Evolutionary conservation across 306 rosid species (phyloP).

Genomic region (Mucuna pruriens): DNA sequence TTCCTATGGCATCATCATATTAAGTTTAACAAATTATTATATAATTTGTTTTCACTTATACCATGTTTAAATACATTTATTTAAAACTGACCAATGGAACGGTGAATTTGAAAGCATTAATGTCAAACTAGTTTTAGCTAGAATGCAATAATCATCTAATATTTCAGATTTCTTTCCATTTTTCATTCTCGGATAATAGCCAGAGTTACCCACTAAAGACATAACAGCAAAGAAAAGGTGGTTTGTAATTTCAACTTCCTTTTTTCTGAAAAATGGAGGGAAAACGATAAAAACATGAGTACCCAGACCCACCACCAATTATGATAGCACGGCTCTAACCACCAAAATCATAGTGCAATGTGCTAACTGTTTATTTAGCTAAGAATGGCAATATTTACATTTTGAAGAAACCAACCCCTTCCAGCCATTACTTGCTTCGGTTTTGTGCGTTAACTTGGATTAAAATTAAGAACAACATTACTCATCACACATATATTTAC

Average conservation of each 20-base stretch:
- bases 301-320: constrained; percentile 20
- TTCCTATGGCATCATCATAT: neutral
- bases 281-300: neutral
- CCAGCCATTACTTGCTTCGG: neutral
- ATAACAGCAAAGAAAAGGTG: neutral
- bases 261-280: neutral
- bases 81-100: neutral
- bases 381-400: neutral
- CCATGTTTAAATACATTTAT: neutral
- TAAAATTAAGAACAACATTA: neutral
- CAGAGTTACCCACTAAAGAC: neutral
- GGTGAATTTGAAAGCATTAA: no score
- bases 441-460: neutral
- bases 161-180: neutral
- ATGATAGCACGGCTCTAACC: constrained; percentile 23
- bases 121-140: no score
- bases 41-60: neutral
- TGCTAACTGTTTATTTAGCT: neutral
- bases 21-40: constrained; percentile 1
- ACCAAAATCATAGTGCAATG: constrained; percentile 23
- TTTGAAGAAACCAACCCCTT: neutral
- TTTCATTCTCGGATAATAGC: neutral
- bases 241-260: neutral
- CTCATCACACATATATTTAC: neutral
- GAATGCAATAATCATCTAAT: neutral